These are phyloP conservation scores for Leishmania aethiopica DNA, from an alignment of 208 protist species.

Conservation along the genomic window DNA sequence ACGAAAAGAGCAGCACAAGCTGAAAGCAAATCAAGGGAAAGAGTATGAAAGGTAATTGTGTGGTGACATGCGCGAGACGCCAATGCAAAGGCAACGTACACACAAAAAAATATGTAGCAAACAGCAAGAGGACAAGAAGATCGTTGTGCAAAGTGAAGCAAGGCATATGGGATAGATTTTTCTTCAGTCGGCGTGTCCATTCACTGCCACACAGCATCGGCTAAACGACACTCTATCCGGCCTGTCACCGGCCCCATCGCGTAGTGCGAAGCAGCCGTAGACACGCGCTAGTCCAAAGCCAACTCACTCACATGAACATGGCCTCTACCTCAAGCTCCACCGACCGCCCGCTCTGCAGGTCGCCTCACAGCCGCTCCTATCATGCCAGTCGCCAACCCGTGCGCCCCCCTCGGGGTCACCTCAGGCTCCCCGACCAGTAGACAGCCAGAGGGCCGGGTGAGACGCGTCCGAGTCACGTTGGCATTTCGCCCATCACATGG, in stretches of 20 bases:
- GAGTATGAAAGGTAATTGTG: background rate
- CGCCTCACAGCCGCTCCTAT: background rate
- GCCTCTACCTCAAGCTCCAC: background rate
- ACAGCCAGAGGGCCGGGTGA: background rate
- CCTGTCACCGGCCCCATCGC: background rate
- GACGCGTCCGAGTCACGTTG: background rate
- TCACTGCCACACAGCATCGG: background rate
- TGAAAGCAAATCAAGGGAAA: background rate
- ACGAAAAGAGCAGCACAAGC: background rate
- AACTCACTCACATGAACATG: background rate
- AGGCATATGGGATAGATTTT: background rate
- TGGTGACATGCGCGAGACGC: background rate
- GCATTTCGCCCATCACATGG: background rate
- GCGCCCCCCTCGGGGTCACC: background rate
- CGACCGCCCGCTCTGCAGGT: background rate
- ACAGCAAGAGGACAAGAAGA: background rate
- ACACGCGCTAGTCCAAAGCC: background rate
- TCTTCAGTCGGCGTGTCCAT: too few species aligned
- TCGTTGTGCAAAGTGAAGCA: background rate
- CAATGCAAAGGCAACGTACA: background rate
- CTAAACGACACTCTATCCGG: background rate
- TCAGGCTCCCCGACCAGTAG: background rate
- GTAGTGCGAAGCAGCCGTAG: background rate
- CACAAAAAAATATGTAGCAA: slow-evolving; percentile 13
- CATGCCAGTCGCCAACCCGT: background rate